phyloP scores from a whole-genome alignment of 495 filamentous ascomycete species.

The Wilcoxina mikolae region DNA sequence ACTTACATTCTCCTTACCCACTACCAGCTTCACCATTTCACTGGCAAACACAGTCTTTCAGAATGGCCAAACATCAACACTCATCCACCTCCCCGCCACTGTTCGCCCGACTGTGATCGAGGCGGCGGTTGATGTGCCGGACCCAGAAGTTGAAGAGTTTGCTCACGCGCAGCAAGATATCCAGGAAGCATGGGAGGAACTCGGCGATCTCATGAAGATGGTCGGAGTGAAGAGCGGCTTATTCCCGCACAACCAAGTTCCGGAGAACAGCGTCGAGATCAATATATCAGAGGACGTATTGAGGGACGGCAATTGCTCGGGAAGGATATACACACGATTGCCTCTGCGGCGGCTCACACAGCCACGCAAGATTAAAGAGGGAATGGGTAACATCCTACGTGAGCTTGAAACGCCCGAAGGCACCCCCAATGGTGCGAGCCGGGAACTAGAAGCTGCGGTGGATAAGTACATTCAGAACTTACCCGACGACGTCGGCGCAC shows the following conservation, averaged over 20 bases:
- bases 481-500: conserved; percentile 3
- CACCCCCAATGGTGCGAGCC: conserved; percentile 34
- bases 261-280: conserved; percentile 15
- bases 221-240: conserved; percentile 22
- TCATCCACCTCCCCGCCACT: conserved; percentile 22
- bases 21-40: conserved; percentile 31
- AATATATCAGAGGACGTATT: conserved; percentile 11
- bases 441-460: conserved; percentile 47
- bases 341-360: conserved; percentile 42
- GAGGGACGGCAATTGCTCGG: not conserved
- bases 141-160: conserved; percentile 24
- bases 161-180: conserved; percentile 24
- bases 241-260: not conserved
- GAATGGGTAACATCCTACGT: conserved; percentile 60
- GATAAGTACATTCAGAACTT: conserved; percentile 36
- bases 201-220: conserved; percentile 22
- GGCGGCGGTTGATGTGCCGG: conserved; percentile 18
- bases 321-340: conserved; percentile 16
- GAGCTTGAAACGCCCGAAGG: conserved; percentile 33
- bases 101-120: conserved; percentile 16
- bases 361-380: conserved; percentile 40
- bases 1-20: conserved; percentile 17
- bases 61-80: conserved; percentile 42
- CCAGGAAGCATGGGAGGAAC: conserved; percentile 24
- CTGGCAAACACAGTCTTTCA: conserved; percentile 51